Conservation (phyloP, 2,329 filamentous ascomycete genomes). For the Beauveria medogensis region DNA sequence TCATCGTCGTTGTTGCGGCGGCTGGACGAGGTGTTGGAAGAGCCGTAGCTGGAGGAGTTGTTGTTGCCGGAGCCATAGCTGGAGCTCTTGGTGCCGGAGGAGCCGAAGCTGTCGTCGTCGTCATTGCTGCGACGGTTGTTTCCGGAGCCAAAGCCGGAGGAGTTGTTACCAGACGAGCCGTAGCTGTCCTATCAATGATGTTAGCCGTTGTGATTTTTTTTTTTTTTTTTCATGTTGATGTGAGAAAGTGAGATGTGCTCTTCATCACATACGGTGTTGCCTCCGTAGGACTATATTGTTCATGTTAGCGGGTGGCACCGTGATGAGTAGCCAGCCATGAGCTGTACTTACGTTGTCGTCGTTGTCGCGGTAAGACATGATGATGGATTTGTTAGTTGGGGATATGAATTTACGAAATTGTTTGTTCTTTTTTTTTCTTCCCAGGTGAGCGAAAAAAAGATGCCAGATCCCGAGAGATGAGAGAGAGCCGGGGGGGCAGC, state of each 20-base stretch:
- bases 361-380: conserved; percentile 41
- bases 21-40: conserved; percentile 14
- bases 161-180: conserved; percentile 12
- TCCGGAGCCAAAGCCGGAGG: background rate
- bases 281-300: conserved; percentile 21
- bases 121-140: conserved; percentile 11
- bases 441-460: background rate
- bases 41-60: background rate
- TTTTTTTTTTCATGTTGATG: rapidly evolving
- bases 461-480: background rate
- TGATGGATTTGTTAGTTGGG: conserved; percentile 12
- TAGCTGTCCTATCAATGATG: conserved; percentile 10
- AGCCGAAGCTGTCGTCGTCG: conserved; percentile 8
- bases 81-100: too few relatives aligned
- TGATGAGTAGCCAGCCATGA: background rate
- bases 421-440: too few relatives aligned
- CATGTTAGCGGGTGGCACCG: conserved; percentile 1
- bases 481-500: background rate
- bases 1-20: conserved; percentile 11
- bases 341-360: conserved; percentile 23
- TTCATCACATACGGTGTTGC: conserved; percentile 19
- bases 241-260: background rate
- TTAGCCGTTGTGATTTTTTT: background rate
- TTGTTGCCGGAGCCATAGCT: conserved; percentile 10
- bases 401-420: background rate